phyloP scores from a whole-genome alignment of 1,139 yeast genomes.

The Meyerozyma elateridarum region DNA sequence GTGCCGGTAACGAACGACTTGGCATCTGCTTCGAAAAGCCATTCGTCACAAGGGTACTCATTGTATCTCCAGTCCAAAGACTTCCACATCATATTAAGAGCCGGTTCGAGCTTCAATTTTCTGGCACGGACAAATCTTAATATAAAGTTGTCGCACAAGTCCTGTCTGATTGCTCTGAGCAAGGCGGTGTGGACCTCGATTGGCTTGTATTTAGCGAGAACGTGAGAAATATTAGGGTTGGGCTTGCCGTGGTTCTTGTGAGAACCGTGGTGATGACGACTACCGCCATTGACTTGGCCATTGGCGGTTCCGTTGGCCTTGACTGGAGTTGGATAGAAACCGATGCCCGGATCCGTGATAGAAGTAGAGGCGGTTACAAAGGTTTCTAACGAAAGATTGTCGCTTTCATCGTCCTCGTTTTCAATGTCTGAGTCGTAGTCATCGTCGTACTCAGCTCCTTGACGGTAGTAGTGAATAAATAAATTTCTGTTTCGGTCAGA shows the following conservation, averaged over 20 bases:
- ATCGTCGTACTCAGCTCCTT: slow-evolving; percentile 21
- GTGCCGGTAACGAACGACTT: slow-evolving; percentile 28
- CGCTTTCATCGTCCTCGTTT: slow-evolving; percentile 18
- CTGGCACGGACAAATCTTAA: slow-evolving; percentile 42
- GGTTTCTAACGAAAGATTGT: slow-evolving; percentile 26
- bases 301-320: not conserved
- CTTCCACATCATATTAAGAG: slow-evolving; percentile 31
- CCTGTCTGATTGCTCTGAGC: slow-evolving; percentile 22
- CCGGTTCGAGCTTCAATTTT: slow-evolving; percentile 32
- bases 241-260: slow-evolving; percentile 15
- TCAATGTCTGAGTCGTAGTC: slow-evolving; percentile 15
- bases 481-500: slow-evolving; percentile 20
- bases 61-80: slow-evolving; percentile 37
- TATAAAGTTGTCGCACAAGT: slow-evolving; percentile 31
- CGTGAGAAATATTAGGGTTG: slow-evolving; percentile 14
- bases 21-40: slow-evolving; percentile 39
- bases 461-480: slow-evolving; percentile 21
- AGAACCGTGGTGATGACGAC: slow-evolving; percentile 4
- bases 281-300: not conserved
- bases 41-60: slow-evolving; percentile 25
- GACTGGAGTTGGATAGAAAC: slow-evolving; percentile 1
- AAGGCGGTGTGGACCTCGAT: slow-evolving; percentile 24
- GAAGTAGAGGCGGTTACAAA: slow-evolving; percentile 37
- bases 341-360: slow-evolving; percentile 16
- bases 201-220: slow-evolving; percentile 21